Conservation (phyloP, 1,284 basidiomycete species). For the Fomitopsis pinicola region DNA sequence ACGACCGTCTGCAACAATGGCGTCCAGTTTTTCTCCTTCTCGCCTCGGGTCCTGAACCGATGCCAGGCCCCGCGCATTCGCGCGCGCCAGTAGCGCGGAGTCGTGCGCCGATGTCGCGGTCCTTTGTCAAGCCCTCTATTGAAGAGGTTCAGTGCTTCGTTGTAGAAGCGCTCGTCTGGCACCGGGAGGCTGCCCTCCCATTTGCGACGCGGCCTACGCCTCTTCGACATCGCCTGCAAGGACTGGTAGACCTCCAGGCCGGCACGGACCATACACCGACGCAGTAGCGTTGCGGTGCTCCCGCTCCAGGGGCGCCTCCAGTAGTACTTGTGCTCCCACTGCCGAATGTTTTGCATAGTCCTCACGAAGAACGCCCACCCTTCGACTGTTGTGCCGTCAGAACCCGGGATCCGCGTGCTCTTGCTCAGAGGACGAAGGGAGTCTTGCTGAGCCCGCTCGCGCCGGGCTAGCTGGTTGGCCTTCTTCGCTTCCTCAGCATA, state of each 20-base stretch:
- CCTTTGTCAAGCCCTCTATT: conserved; percentile 28
- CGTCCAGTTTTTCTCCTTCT: conserved; percentile 26
- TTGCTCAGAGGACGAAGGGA: conserved; percentile 3
- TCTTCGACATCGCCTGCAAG: conserved; percentile 12
- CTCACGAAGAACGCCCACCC: conserved; percentile 34
- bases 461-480: conserved; percentile 14
- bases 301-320: conserved; percentile 20
- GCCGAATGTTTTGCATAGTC: conserved; percentile 14
- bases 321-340: neutral
- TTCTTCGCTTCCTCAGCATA: conserved; percentile 49
- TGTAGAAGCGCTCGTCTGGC: conserved; percentile 66
- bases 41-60: conserved; percentile 24
- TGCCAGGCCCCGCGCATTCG: conserved; percentile 23
- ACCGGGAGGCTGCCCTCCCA: conserved; percentile 30
- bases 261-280: conserved; percentile 33
- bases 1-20: conserved; percentile 41
- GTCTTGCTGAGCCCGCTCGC: neutral
- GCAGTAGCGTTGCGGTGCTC: conserved; percentile 29
- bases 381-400: conserved; percentile 19
- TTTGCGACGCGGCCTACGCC: neutral
- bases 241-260: conserved; percentile 28
- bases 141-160: conserved; percentile 53
- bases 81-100: conserved; percentile 26
- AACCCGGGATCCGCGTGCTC: conserved; percentile 11
- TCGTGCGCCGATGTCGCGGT: conserved; percentile 18